Base-by-base conservation (phyloP, 306 rosid genomes). In the Acacia melanoxylon region DNA sequence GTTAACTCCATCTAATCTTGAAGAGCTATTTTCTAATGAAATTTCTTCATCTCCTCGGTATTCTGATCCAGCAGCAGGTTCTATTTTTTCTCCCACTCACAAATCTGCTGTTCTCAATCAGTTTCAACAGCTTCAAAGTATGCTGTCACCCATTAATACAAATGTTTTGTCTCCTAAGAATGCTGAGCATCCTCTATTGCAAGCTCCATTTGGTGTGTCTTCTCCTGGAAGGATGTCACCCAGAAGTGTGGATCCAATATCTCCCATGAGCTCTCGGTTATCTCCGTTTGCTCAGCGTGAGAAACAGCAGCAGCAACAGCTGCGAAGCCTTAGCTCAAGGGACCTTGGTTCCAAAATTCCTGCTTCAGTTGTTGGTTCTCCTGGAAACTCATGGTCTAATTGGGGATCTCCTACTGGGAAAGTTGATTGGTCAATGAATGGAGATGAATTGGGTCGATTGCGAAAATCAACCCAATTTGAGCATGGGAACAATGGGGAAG, bases 141-240 rank as follows among this genome's bases (percentile, higher is more conserved):
- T 90, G 68, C 72, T 90, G 10, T 91, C 97, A 41, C 95, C 98
- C 52, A 92, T 92, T 33, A 92, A 91, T 66, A 94, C 98, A 16
- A 87, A 85, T 78, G 89, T 83, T 16, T 27, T 88, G 82, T 92
- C 98, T 25, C 97, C 95, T 7, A 91, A 89, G 74, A 88, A 83
- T 76, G 91, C 83, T 7, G 97, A 94, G 45, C 95, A 92, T 80
- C 88, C 86, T 79, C 82, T 89, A 3, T 68, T 91, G 24, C 97
- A 89, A 81, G 87, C 91, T 66, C 81, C 94, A 10, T 94, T 85
- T 79, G 90, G 94, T 48, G 86, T 89, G 33, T 86, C 89, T 69
- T 91, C 98, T 37, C 93, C 98, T 12, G 98, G 98, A 66, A 88
- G 98, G 84, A 92, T 94, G 97, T 92, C 98, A 2, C 97, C 98